Base-by-base conservation (phyloP, 2,329 filamentous ascomycete species). In the Furcasterigmium sp. region DNA sequence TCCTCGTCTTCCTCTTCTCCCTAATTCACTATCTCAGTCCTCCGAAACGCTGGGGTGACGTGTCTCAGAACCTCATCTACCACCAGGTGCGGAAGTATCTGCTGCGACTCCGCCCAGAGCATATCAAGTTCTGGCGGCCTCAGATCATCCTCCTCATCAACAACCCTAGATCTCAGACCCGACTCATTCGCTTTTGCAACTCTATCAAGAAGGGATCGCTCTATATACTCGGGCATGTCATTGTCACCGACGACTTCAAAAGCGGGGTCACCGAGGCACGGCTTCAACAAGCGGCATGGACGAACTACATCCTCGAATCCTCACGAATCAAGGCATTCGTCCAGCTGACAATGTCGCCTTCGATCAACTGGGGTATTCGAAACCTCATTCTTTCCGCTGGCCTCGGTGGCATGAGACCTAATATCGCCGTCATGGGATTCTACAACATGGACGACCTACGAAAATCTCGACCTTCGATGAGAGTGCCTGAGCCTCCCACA, bases 91-190 rank as follows among this genome's bases (percentile, higher is more conserved):
- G 89, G 46, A 95, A 95, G 55, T 94, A 95, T 56, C 66, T 95
- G 23, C 69, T 95, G 23, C 80, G 88, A n/a, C 69, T 95, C 23
- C 83, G 81, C 39, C 87, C 88, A 28, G 89, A 95, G 54, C 89
- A 95, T 58, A 90, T 95, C 62, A 95, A 95, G 56, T 95, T 94
- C 59, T 95, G 90, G 89, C 76, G 89, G 41, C 89, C 89, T 1
- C 89, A 94, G 51, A 91, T 95, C 35, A 77, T 95, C 38, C 72
- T 95, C 0, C 78, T 95, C 42, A 80, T 93, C 50, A 93, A 91
- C 57, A 80, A 93, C 54, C 85, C 88, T 4, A 76, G 89, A n/a
- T 77, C 76, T 6, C 87, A 93, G 58, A 89, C 86, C 42, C 84
- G 87, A 34, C 75, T 95, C 32, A 91, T 95, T 3, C 87, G 91